Evolutionary conservation across 306 rosid species (phyloP), one percentile per base, ranked within the genome.

Genomic region (Dicorynia guianensis): DNA sequence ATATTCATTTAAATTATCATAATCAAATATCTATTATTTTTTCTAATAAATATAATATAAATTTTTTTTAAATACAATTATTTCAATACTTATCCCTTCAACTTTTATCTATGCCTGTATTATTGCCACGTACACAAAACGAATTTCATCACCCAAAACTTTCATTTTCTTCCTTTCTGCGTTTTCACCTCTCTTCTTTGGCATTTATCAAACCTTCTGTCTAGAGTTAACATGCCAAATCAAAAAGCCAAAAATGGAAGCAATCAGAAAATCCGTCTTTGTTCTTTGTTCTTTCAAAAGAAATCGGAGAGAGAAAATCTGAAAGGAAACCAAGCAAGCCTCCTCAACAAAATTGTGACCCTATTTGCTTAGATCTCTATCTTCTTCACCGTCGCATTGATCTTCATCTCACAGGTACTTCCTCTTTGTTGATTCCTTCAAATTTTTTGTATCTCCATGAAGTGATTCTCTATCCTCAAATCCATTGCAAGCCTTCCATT

Each of bases 351-450:
- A 61, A 63, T 67, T 36, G 63, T 48, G 60, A 46, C 63, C 36
- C 63, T 58, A 18, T 71, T 70, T 17, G 60, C 13, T 56, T 72
- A 54, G 77, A 68, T 60, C 70, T 69, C 77, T 1, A 44, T 17
- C 56, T 30, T 18, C 80, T 75, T 53, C 80, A 40, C 19, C 72
- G 8, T 4, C 67, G 18, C 77, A 20, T 44, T 54, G 47, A 39
- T 40, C 66, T 20, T 53, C 46, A 4, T 7, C 59, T 54, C 34
- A 6, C 63, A 56, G 81, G 81, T 75, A 33, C 79, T 67, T 38
- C 15, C 19, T 7, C 8, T 74, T 30, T 4, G 30, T 10, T 1
- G 40, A 5, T n/a, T 25, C 48, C 38, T 35, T 33, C n/a, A n/a
- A 6, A 63, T 20, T n/a, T 60, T 49, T 61, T 40, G n/a, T 60